Conservation (phyloP, 768 basidiomycete genomes). For the Mycena sanguinolenta region DNA sequence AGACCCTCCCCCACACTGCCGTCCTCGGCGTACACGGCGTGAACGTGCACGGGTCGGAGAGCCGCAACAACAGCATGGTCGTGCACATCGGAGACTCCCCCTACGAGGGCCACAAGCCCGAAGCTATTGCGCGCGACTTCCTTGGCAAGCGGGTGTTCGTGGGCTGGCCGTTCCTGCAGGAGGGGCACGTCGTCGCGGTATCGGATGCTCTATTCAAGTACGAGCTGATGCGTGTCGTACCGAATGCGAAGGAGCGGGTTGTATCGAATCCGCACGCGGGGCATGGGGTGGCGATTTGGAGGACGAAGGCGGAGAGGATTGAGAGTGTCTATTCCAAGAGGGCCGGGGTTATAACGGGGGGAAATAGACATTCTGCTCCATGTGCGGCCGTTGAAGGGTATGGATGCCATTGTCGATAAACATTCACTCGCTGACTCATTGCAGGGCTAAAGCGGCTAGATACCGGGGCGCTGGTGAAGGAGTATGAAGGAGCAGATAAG, state of each 20-base stretch:
- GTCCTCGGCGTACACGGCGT: conserved; percentile 88
- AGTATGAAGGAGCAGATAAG: conserved; percentile 87
- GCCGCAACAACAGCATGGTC: conserved; percentile 93
- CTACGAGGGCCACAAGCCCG: conserved; percentile 74
- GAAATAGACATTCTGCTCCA: conserved; percentile 86
- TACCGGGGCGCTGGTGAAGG: conserved; percentile 92
- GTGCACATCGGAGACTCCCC: conserved; percentile 86
- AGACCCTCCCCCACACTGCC: conserved; percentile 86
- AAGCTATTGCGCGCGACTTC: conserved; percentile 81
- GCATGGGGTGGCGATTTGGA: conserved; percentile 81
- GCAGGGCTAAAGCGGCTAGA: conserved; percentile 92
- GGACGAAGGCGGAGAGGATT: conserved; percentile 82
- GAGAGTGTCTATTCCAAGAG: conserved; percentile 91
- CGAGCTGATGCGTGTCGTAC: conserved; percentile 73
- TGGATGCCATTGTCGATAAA: conserved; percentile 43
- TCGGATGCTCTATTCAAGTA: conserved; percentile 92
- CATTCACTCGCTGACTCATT: background rate
- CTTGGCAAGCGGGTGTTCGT: conserved; percentile 84
- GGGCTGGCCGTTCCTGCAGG: conserved; percentile 96
- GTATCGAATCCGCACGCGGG: conserved; percentile 81
- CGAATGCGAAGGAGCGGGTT: conserved; percentile 65
- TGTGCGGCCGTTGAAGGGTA: conserved; percentile 93
- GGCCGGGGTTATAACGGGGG: conserved; percentile 88
- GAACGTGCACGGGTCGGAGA: conserved; percentile 93
- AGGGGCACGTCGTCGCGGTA: conserved; percentile 88